phyloP scores from a whole-genome alignment of 2,329 filamentous ascomycete genomes.

The Diaporthe citriasiana region DNA sequence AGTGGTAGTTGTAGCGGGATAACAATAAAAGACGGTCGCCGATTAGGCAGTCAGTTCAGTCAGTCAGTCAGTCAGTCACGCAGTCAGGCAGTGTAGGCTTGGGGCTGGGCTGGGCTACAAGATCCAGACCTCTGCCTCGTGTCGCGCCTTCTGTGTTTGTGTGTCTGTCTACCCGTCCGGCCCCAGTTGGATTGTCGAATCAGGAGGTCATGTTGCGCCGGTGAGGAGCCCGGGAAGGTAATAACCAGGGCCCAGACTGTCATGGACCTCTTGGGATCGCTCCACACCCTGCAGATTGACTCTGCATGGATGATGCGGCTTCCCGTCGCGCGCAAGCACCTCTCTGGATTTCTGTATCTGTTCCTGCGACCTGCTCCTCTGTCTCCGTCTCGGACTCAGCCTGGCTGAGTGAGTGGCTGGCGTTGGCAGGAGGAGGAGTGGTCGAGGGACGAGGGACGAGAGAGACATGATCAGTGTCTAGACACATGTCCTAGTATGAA shows the following conservation, averaged over 20 bases:
- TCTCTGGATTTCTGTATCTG: neutral
- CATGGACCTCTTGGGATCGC: conserved; percentile 32
- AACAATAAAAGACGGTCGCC: neutral
- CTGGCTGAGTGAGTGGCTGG: neutral
- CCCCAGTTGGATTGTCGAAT: conserved; percentile 20
- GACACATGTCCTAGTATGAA: neutral
- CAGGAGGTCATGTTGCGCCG: conserved; percentile 16
- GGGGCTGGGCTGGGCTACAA: conserved; percentile 5
- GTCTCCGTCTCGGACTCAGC: too few species aligned
- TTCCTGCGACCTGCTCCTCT: conserved; percentile 1
- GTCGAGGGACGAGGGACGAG: neutral
- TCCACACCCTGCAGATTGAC: conserved; percentile 28
- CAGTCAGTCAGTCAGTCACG: too few species aligned
- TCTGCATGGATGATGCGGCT: conserved; percentile 29
- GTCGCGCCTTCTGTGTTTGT: conserved; percentile 18
- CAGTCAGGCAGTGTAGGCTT: neutral
- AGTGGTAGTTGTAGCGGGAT: too few species aligned
- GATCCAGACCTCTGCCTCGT: conserved; percentile 14
- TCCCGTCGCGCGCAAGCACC: conserved; percentile 20
- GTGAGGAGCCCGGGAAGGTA: conserved; percentile 11
- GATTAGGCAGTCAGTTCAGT: too few species aligned
- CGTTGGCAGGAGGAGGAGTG: neutral
- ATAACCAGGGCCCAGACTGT: conserved; percentile 36
- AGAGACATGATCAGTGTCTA: neutral
- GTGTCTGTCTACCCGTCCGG: conserved; percentile 30